Base-by-base conservation (phyloP, 1,284 basidiomycete genomes). In the Paramarasmius palmivorus region DNA sequence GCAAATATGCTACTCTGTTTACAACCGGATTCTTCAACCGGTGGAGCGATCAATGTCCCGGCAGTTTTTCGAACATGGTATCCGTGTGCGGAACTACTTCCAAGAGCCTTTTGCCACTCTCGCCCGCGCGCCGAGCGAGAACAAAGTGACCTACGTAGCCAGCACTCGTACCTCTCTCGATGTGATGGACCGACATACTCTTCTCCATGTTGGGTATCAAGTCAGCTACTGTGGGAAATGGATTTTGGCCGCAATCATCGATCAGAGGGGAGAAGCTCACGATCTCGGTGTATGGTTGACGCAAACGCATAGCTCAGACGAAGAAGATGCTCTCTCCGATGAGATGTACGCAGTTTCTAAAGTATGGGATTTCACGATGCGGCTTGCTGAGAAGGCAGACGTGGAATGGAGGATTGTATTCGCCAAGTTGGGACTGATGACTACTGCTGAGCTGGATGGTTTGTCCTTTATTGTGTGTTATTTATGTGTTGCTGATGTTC, bases 351-450 rank as follows among this genome's bases (percentile, higher is more conserved):
- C 79, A 14, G 73, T 83, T 10, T 67, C 66, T 44, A 79, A 80
- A 56, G 73, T 93, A 3, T 92, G 90, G 88, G 72, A 74, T 8
- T 88, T 92, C 64, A 78, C 78, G 1, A 67, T 78, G 55, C 73
- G 76, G 23, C 80, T 86, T 61, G 79, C 84, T 9, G 78, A 75
- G 59, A 78, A 74, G 52, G 85, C 85, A 9, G 83, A 83, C 63
- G 72, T 92, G 14, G 90, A 93, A 63, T 94, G 92, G 92, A 77
- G 86, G 51, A 70, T 93, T 17, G 82, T 88, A 3, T 72, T 93
- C 55, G 73, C 85, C 15, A 87, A 84, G 61, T 65, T 88, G 4
- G 91, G 89, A 0, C 56, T 69, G 12, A 81, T 92, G 72, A 65
- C 68, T 0, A 68, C 73, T 39, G 63, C 63, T 5, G 91, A 93